Evolutionary conservation across 345 rosid genomes (phyloP).

Genomic region (Brassica nigra): DNA sequence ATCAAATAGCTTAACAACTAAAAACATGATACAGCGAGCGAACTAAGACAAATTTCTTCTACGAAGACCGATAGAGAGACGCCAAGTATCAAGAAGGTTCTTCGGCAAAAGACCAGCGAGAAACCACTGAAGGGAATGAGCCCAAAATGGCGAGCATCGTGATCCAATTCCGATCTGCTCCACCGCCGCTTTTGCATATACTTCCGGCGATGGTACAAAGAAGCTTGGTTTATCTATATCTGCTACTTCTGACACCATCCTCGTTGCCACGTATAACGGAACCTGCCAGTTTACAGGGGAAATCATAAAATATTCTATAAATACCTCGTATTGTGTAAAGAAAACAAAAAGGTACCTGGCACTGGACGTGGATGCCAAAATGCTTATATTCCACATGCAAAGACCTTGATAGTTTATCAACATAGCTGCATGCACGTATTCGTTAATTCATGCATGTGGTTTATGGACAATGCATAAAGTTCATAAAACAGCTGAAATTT

Average conservation of each 20-base stretch:
- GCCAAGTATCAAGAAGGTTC: slow-evolving; percentile 68
- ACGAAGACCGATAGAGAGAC: slow-evolving; percentile 66
- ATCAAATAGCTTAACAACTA: not conserved
- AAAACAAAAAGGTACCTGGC: slow-evolving; percentile 58
- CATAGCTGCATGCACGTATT: slow-evolving; percentile 48
- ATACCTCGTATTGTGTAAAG: not conserved
- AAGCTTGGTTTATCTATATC: slow-evolving; percentile 50
- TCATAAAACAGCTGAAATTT: not conserved
- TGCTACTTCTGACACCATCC: slow-evolving; percentile 66
- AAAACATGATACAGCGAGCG: not conserved
- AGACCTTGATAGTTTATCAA: slow-evolving; percentile 75
- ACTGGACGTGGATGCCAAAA: slow-evolving; percentile 75
- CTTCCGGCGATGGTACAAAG: slow-evolving; percentile 62
- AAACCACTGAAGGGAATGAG: slow-evolving; percentile 82
- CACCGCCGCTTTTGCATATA: slow-evolving; percentile 62
- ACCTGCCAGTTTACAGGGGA: slow-evolving; percentile 45
- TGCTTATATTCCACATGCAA: slow-evolving; percentile 68
- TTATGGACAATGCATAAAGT: not conserved
- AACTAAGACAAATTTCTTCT: slow-evolving; percentile 42
- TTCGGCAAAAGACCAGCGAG: slow-evolving; percentile 55
- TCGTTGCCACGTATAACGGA: slow-evolving; percentile 82
- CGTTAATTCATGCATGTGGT: not conserved
- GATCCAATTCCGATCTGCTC: slow-evolving; percentile 58
- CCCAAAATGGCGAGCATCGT: slow-evolving; percentile 73
- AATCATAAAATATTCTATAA: not conserved